Conservation (phyloP, 140 eudicot species). For the Flaveria floridana region DNA sequence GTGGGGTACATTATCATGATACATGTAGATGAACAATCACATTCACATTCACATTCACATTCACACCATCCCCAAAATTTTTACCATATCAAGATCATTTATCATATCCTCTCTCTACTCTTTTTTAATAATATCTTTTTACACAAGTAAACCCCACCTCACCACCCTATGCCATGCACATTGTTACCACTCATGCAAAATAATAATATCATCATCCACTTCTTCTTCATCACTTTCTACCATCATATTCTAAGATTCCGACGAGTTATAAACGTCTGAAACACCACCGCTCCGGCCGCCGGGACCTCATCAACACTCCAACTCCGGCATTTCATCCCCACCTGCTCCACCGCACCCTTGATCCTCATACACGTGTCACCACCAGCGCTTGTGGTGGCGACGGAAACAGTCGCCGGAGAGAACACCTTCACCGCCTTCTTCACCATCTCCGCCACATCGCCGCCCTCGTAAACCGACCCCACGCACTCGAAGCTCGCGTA, state of each 20-base stretch:
- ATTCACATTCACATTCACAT: not conserved
- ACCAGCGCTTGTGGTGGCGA: conserved; percentile 49
- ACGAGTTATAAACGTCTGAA: conserved; percentile 64
- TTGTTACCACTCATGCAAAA: conserved; percentile 45
- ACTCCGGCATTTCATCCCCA: conserved; percentile 77
- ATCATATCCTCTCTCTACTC: conserved; percentile 24
- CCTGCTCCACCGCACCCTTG: conserved; percentile 49
- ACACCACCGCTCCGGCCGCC: conserved; percentile 63
- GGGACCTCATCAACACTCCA: conserved; percentile 65
- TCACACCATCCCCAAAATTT: conserved; percentile 29
- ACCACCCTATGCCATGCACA: conserved; percentile 48
- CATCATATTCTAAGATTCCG: conserved; percentile 43
- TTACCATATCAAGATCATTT: conserved; percentile 32
- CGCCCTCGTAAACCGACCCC: conserved; percentile 35
- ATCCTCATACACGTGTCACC: conserved; percentile 51
- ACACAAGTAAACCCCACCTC: conserved; percentile 65
- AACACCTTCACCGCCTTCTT: conserved; percentile 68
- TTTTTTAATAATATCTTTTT: conserved; percentile 41
- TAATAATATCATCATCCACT: conserved; percentile 27
- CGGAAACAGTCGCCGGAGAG: conserved; percentile 64
- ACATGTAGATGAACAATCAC: conserved; percentile 22
- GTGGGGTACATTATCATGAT: conserved; percentile 82
- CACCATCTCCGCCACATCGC: conserved; percentile 45
- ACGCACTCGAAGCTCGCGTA: conserved; percentile 84
- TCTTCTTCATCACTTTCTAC: not conserved